Percentiles rank a stretch among this genome's conserved stretches.
These are phyloP conservation scores for Colletotrichum sp. DNA, from an alignment of 2,329 filamentous ascomycete genomes.

Conservation along the genomic window DNA sequence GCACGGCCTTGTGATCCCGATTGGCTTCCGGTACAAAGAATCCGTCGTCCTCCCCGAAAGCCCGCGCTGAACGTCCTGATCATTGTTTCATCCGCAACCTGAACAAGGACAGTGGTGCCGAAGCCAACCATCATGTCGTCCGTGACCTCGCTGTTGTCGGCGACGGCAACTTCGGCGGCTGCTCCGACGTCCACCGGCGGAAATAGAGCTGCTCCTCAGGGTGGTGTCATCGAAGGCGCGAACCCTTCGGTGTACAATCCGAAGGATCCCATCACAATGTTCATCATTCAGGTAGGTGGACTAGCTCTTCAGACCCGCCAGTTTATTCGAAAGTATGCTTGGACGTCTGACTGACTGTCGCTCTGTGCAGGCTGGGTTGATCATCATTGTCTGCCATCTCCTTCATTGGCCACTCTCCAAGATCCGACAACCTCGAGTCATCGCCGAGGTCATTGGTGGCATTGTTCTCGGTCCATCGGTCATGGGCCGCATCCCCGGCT, in stretches of 20 bases:
- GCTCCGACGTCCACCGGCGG: slow-evolving; percentile 29
- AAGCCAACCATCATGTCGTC: slow-evolving; percentile 3
- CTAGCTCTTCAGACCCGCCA: not conserved
- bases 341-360: not conserved
- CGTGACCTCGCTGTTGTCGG: not conserved
- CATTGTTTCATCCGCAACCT: not conserved
- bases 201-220: slow-evolving; percentile 42
- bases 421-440: slow-evolving; percentile 80
- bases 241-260: slow-evolving; percentile 73
- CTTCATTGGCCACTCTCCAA: slow-evolving; percentile 79
- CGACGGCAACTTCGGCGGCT: slow-evolving; percentile 28
- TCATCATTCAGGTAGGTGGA: slow-evolving; percentile 70
- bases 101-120: not conserved
- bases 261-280: slow-evolving; percentile 75
- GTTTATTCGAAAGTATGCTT: not conserved
- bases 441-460: slow-evolving; percentile 84
- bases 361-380: slow-evolving; percentile 41
- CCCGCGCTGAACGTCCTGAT: too few species aligned
- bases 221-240: slow-evolving; percentile 72
- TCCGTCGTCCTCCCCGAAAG: not conserved
- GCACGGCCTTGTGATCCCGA: not conserved
- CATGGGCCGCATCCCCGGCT: slow-evolving; percentile 84
- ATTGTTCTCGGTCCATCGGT: slow-evolving; percentile 87
- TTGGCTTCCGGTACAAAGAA: not conserved
- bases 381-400: slow-evolving; percentile 51